Evolutionary conservation across 345 rosid genomes (phyloP), one percentile per base, ranked within the genome.

Genomic region (Psidium guajava): DNA sequence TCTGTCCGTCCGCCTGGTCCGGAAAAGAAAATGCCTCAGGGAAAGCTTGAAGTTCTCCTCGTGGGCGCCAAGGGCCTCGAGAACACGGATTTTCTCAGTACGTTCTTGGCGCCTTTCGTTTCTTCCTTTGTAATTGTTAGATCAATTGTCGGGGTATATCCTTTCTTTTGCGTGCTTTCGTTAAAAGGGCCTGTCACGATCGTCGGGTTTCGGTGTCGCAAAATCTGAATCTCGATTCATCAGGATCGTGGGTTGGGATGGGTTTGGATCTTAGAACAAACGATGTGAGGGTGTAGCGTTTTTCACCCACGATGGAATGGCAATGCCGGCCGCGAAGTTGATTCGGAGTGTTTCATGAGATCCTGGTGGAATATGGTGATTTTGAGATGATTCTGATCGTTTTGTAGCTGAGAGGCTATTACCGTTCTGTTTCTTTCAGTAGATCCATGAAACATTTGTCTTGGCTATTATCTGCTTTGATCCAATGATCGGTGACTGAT

Each of bases 61-160:
- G 89, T 90, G 49, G 83, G 87, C 32, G 92, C 91, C 58, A 92
- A 89, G 90, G 91, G 88, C 51, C 91, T 92, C 24, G 88, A 90
- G 74, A 82, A 87, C 87, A 27, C 90, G 12, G 96, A 94, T 89
- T 87, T 92, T 53, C 87, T 94, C 82, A 50, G 96, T 94, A 89
- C 85, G 91, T 56, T 88, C 55, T 51, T 27, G 50, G 21, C 73
- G 9, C 36, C 16, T 64, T 18, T 44, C 20, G 27, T 27, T 12
- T 27, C 18, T 47, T 73, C 42, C 11, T 27, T 36, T 21, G 5
- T 81, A 6, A 27, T 49, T 59, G 44, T 83, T 40, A 21, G 47
- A 69, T 69, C 25, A 2, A 18, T 69, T 11, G 9, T 8, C 75
- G 75, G 42, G 11, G 75, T 36, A 7, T 40, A 28, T 64, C 16